Evolutionary conservation across 139 green algal species (phyloP), one percentile per base, ranked within the genome.

Genomic region (Chlorella sp.): DNA sequence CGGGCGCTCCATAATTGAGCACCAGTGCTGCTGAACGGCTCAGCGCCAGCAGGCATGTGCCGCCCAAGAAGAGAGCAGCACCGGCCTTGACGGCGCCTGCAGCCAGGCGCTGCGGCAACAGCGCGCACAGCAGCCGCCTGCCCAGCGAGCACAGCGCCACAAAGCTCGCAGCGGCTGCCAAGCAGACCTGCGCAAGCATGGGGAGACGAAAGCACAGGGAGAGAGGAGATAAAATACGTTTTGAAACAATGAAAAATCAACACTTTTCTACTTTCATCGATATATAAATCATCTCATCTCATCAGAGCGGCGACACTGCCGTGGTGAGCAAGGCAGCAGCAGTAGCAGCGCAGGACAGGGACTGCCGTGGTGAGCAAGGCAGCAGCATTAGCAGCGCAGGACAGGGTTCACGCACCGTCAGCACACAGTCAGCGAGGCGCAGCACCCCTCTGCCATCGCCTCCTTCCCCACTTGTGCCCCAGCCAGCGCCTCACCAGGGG

Each of bases 151-250:
- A 40, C 0, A 91, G 42, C 22, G 76, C 76, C 0, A 40, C 88
- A 42, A 97, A 83, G 24, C 87, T 88, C 28, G 86, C 82, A 0
- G 95, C 95, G 64, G 94, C 95, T 7, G 94, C 92, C 48, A 97
- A 75, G 77, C 93, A 96, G 21, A 96, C 83, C 91, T 97, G 93
- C 81, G 87, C n/a, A 42, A 28, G 40, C 42, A 22, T 11, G n/a
- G n/a, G 60, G 60, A 68, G 60, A 68, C 60, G 60, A 18, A 68
- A 68, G 60, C 15, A 26, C 60, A 68, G 18, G 60, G 15, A 68
- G 60, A 14, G 15, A 26, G 60, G 15, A 14, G 60, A 14, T 18
- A 68, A 68, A 14, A 68, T 14, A 14, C 60, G 60, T 68, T 18
- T 18, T 68, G 15, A 68, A 68, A 68, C 60, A 68, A 68, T 14